Evolutionary conservation across 1,139 yeast species (phyloP).

Genomic region (Debaryomyces nepalensis): DNA sequence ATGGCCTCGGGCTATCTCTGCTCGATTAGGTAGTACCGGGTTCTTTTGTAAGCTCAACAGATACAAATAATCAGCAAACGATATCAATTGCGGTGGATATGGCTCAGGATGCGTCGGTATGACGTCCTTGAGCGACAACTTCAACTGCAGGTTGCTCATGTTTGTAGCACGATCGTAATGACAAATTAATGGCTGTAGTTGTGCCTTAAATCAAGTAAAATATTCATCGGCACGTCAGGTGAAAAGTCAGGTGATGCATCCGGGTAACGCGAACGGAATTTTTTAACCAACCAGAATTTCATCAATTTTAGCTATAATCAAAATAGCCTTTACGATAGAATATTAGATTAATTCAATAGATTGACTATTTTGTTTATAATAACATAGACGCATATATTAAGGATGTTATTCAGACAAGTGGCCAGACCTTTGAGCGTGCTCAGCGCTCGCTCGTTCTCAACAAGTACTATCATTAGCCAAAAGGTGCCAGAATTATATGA

Average conservation of each 20-base stretch:
- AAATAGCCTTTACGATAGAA: not conserved
- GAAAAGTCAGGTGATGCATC: slow-evolving; percentile 6
- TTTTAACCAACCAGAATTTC: slow-evolving; percentile 29
- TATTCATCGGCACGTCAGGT: not conserved
- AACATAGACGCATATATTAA: slow-evolving; percentile 3
- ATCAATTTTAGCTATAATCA: slow-evolving; percentile 14
- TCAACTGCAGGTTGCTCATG: slow-evolving; percentile 29
- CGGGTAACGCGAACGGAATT: slow-evolving; percentile 16
- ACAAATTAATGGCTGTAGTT: not conserved
- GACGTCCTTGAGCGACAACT: slow-evolving; percentile 47
- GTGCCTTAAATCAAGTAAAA: not conserved
- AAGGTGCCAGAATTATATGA: slow-evolving; percentile 28
- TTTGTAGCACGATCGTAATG: not conserved
- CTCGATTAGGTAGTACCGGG: slow-evolving; percentile 49
- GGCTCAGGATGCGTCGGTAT: slow-evolving; percentile 55
- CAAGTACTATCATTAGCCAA: slow-evolving; percentile 20
- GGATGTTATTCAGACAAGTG: slow-evolving; percentile 30
- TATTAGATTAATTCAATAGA: not conserved
- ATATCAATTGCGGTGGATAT: slow-evolving; percentile 50
- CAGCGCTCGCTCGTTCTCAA: slow-evolving; percentile 28
- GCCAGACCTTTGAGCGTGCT: slow-evolving; percentile 20
- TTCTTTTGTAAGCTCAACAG: slow-evolving; percentile 55
- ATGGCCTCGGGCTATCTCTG: slow-evolving; percentile 68
- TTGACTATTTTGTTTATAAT: not conserved
- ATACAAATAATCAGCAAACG: slow-evolving; percentile 56